A percentile compares a stretch with the other conserved stretches of the same genome.
phyloP scores from a whole-genome alignment of 306 rosid genomes.

The Morella rubra region DNA sequence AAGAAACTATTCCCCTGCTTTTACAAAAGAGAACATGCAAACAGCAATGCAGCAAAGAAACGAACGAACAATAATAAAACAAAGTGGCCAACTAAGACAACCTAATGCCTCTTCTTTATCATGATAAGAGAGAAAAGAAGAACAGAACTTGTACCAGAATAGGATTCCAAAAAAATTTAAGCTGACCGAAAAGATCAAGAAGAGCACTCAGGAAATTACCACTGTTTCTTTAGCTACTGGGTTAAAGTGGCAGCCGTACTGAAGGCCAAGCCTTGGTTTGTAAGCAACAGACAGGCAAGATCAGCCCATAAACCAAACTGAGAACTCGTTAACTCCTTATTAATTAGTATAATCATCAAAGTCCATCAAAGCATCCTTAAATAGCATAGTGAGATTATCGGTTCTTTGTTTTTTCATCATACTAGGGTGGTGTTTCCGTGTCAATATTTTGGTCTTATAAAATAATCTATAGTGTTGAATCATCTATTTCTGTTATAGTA shows the following conservation, averaged over 20 bases:
- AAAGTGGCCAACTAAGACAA: slow-evolving; percentile 17
- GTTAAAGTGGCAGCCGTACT: not conserved
- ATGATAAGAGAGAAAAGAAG: slow-evolving; percentile 32
- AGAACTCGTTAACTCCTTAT: not conserved
- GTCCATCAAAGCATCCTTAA: too few relatives aligned
- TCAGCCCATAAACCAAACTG: not conserved
- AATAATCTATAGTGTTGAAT: too few relatives aligned
- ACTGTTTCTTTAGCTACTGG: not conserved
- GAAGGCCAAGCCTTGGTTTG: not conserved
- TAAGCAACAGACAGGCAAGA: not conserved
- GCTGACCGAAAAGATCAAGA: not conserved
- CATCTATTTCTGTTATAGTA: too few relatives aligned
- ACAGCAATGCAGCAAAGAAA: slow-evolving; percentile 18
- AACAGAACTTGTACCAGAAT: slow-evolving; percentile 20
- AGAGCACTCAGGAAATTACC: not conserved
- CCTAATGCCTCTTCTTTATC: not conserved
- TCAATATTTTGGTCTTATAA: too few relatives aligned
- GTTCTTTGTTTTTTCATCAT: too few relatives aligned
- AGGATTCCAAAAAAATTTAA: not conserved
- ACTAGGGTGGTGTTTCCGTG: too few relatives aligned
- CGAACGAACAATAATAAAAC: slow-evolving; percentile 8
- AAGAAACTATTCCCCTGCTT: slow-evolving; percentile 8
- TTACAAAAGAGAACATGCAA: slow-evolving; percentile 4
- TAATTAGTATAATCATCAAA: too few relatives aligned
- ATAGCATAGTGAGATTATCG: too few relatives aligned